A percentile compares a stretch with the other conserved stretches of the same genome.
These are phyloP conservation scores for Aspergillus pseudonomiae DNA, from an alignment of 2,329 filamentous ascomycete species.

Conservation along the genomic window DNA sequence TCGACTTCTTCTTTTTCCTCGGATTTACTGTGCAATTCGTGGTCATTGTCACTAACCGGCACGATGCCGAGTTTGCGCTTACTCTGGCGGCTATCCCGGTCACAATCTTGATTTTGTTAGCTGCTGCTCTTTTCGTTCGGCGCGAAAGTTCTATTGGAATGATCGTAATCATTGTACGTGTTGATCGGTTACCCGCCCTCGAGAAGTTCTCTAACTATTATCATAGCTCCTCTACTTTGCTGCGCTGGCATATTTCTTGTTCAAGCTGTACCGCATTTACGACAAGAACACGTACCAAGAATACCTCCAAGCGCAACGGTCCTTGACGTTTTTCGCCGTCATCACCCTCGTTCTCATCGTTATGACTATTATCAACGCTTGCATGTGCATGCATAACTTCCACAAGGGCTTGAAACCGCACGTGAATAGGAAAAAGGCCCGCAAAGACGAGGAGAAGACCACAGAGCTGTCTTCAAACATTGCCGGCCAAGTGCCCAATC, in stretches of 20 bases:
- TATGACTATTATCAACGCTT: slow-evolving; percentile 82
- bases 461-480: slow-evolving; percentile 46
- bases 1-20: slow-evolving; percentile 99
- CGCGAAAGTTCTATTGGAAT: slow-evolving; percentile 81
- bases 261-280: slow-evolving; percentile 98
- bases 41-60: slow-evolving; percentile 76
- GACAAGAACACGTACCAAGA: slow-evolving; percentile 59
- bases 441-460: slow-evolving; percentile 53
- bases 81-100: slow-evolving; percentile 89
- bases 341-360: slow-evolving; percentile 89
- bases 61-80: slow-evolving; percentile 76
- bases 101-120: slow-evolving; percentile 84
- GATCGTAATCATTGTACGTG: slow-evolving; percentile 68
- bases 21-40: slow-evolving; percentile 98
- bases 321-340: slow-evolving; percentile 89
- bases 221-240: slow-evolving; percentile 75
- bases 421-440: slow-evolving; percentile 63
- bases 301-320: slow-evolving; percentile 80
- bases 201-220: slow-evolving; percentile 16
- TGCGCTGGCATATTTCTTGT: slow-evolving; percentile 91
- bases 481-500: slow-evolving; percentile 38
- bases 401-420: slow-evolving; percentile 86
- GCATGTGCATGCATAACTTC: slow-evolving; percentile 89
- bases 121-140: slow-evolving; percentile 82
- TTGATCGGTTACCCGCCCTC: not conserved